phyloP scores from a whole-genome alignment of 2,329 filamentous ascomycete genomes.

The Graphiopsis chlorocephala region DNA sequence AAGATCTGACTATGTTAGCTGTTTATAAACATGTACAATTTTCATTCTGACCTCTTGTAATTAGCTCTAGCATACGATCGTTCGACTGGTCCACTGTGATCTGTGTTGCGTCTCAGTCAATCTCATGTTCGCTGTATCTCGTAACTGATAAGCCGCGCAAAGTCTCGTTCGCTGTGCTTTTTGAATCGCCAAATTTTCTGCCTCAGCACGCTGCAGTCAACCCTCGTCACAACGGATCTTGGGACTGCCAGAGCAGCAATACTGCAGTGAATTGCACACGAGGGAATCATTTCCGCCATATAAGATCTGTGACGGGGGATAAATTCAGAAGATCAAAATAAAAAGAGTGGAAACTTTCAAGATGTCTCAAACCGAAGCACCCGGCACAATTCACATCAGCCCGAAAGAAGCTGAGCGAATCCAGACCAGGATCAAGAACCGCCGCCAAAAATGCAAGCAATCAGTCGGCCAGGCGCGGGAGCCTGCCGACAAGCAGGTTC shows the following conservation, averaged over 20 bases:
- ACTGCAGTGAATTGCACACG: neutral
- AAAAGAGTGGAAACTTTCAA: neutral
- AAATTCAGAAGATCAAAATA: neutral
- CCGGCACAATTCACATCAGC: constrained; percentile 13
- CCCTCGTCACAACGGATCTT: neutral
- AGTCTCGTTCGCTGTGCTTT: neutral
- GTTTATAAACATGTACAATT: neutral
- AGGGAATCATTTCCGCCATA: too few species aligned
- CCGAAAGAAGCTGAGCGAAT: constrained; percentile 14
- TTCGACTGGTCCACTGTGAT: too few species aligned
- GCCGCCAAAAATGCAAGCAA: constrained; percentile 12
- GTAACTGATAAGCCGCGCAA: neutral
- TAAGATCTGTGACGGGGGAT: neutral
- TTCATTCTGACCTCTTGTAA: neutral
- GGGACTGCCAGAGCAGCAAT: neutral
- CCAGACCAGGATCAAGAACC: constrained; percentile 7
- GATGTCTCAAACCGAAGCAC: constrained; percentile 1
- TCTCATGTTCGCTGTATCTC: neutral
- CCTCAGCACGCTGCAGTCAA: neutral
- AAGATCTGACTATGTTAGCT: neutral
- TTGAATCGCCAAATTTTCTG: neutral
- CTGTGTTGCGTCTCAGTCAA: neutral
- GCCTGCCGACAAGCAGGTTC: constrained; percentile 7
- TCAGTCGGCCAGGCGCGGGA: neutral
- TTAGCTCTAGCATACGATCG: neutral